Base-by-base conservation (phyloP, 306 rosid genomes). In the Crotalaria pallida region DNA sequence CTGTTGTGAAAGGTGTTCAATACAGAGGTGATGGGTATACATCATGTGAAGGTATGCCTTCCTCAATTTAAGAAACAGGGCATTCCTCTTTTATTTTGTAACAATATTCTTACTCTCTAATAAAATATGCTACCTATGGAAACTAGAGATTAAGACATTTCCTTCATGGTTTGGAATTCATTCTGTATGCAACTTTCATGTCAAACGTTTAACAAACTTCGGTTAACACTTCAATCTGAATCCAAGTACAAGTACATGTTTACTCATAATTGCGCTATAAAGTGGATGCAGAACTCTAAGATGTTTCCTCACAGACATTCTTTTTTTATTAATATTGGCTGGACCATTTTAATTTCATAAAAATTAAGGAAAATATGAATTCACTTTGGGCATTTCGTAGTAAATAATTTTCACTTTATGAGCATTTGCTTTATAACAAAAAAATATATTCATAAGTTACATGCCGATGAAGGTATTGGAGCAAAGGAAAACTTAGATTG, bases 11-110 rank as follows among this genome's bases (percentile, higher is more conserved):
- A 2, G 97, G 99, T 53, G 88, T 94, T 77, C 95, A 87, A 72
- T 94, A 94, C 31, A 86, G 8, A 69, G 99, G 99, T 43, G 92
- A 91, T 79, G 99, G 97, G 27, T 94, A 94, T 72, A 69, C 83
- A 44, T 69, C 85, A 57, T 94, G 99, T 59, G 78, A 77, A 73
- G 97, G 99, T 94, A 89, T 40, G 56, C 49, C 58, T 31, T 71
- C 33, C 69, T 31, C 36, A 17, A 3, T 58, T 29, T 13, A 15
- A 3, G 10, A 41, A 44, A 18, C 7, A 4, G 5, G 19, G 3
- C 41, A 0, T 74, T 23, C 51, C 60, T 18, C 22, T 26, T 6
- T 49, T 58, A 63, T 13, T 29, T 64, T 64, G 18, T 49, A 50
- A 69, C 40, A 41, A 17, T 73, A 17, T 17, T 64, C 0, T 53